Evolutionary conservation across 2,329 filamentous ascomycete species (phyloP).

Genomic region (Hypoxylon sp.): DNA sequence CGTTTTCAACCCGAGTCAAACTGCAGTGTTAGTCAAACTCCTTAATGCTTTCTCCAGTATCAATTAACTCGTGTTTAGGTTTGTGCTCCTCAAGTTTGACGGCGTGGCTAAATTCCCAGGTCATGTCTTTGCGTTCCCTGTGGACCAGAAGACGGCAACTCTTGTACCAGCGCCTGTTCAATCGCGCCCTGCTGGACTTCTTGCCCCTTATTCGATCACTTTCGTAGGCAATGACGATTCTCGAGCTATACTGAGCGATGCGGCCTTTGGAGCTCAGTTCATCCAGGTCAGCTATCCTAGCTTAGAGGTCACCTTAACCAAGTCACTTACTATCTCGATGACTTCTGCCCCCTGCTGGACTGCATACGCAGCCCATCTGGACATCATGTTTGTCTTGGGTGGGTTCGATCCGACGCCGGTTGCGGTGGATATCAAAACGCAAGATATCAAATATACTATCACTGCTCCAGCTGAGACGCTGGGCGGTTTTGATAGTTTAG

Average conservation of each 20-base stretch:
- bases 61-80: not conserved
- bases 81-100: conserved; percentile 5
- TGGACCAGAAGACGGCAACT: conserved; percentile 4
- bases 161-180: conserved; percentile 1
- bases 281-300: conserved; percentile 5
- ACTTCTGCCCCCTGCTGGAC: conserved; percentile 6
- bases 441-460: conserved; percentile 8
- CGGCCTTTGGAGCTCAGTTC: conserved; percentile 4
- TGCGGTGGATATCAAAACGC: not conserved
- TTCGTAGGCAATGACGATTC: conserved; percentile 1
- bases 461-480: not conserved
- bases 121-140: conserved; percentile 2
- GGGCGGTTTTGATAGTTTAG: conserved; percentile 1
- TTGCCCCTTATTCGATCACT: conserved; percentile 2
- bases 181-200: conserved; percentile 6
- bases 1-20: conserved; percentile 59
- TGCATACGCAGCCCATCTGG: not conserved
- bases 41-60: not conserved
- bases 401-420: conserved; percentile 1
- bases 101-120: conserved; percentile 1
- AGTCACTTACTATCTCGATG: conserved; percentile 3
- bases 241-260: not conserved
- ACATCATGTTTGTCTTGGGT: conserved; percentile 5
- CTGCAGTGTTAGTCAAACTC: conserved; percentile 26
- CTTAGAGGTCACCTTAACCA: conserved; percentile 2